Conservation (phyloP, 2,329 filamentous ascomycete species). For the Colletotrichum siamense region DNA sequence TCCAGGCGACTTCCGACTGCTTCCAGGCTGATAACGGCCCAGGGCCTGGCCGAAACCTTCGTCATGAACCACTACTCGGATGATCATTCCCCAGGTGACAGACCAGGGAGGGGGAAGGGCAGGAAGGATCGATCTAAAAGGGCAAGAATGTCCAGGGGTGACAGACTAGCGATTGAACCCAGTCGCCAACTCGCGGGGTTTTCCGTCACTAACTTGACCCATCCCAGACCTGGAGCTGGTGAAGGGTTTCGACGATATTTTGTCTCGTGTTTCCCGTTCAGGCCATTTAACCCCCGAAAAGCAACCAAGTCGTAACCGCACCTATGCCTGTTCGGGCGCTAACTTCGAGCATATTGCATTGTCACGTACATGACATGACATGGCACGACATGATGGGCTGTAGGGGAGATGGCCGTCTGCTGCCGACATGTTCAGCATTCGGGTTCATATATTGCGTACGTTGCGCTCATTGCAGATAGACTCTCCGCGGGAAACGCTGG, state of each 20-base stretch:
- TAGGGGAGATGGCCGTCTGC: not conserved
- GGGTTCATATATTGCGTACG: not conserved
- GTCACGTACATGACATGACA: not conserved
- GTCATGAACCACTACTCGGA: not conserved
- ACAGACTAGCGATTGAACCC: not conserved
- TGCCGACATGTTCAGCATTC: not conserved
- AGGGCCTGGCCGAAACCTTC: not conserved
- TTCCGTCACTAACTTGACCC: not conserved
- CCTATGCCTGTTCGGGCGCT: not conserved
- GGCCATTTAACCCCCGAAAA: not conserved
- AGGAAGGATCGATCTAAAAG: not conserved
- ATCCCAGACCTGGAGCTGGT: not conserved
- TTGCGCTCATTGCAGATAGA: not conserved
- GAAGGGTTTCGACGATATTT: not conserved
- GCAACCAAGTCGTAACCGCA: not conserved
- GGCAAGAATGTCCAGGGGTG: not conserved
- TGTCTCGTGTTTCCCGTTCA: not conserved
- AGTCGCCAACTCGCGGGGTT: not conserved
- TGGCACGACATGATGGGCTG: not conserved
- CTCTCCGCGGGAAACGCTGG: not conserved
- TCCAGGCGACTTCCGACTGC: not conserved
- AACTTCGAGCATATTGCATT: not conserved
- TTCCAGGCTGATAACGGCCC: not conserved
- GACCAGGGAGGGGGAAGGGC: not conserved
- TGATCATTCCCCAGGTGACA: not conserved